These are phyloP conservation scores for Nothophaeocryptopus gaeumannii DNA, from an alignment of 2,329 filamentous ascomycete genomes.

Conservation along the genomic window DNA sequence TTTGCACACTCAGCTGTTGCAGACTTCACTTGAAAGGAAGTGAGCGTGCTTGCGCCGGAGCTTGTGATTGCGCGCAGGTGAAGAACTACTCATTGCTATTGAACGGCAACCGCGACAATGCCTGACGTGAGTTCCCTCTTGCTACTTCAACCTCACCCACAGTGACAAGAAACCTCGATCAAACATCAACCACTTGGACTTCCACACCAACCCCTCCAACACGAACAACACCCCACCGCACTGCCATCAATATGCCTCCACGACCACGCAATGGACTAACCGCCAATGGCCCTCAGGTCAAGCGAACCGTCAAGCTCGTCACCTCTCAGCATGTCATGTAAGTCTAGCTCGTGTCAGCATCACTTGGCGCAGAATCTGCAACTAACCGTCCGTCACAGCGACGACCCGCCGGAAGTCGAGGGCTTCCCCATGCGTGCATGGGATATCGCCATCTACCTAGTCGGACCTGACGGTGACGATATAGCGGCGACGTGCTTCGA, in stretches of 20 bases:
- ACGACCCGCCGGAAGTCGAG: slow-evolving; percentile 76
- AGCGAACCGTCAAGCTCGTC: slow-evolving; percentile 87
- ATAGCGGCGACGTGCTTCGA: slow-evolving; percentile 81
- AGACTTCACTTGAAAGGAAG: slow-evolving; percentile 15
- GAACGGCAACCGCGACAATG: slow-evolving; percentile 27
- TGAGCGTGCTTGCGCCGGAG: slow-evolving; percentile 18
- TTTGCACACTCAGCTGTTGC: slow-evolving; percentile 9
- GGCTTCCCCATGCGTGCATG: slow-evolving; percentile 91
- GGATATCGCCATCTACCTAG: slow-evolving; percentile 79
- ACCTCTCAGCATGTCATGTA: slow-evolving; percentile 90
- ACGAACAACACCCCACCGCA: slow-evolving; percentile 4
- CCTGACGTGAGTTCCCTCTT: slow-evolving; percentile 37
- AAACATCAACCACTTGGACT: background rate
- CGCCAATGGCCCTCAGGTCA: slow-evolving; percentile 36
- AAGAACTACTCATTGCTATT: background rate
- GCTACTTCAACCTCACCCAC: background rate
- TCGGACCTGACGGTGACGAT: slow-evolving; percentile 84
- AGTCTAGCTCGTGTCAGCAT: slow-evolving; percentile 34
- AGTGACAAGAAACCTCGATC: background rate
- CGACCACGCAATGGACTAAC: slow-evolving; percentile 7
- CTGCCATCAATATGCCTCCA: slow-evolving; percentile 6
- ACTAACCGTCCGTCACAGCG: slow-evolving; percentile 47
- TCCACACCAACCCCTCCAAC: slow-evolving; percentile 2
- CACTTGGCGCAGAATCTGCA: slow-evolving; percentile 1
- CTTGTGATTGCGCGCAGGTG: slow-evolving; percentile 11